Evolutionary conservation across 805 yeast species (phyloP).

Genomic region (Middelhovenomyces tepae): DNA sequence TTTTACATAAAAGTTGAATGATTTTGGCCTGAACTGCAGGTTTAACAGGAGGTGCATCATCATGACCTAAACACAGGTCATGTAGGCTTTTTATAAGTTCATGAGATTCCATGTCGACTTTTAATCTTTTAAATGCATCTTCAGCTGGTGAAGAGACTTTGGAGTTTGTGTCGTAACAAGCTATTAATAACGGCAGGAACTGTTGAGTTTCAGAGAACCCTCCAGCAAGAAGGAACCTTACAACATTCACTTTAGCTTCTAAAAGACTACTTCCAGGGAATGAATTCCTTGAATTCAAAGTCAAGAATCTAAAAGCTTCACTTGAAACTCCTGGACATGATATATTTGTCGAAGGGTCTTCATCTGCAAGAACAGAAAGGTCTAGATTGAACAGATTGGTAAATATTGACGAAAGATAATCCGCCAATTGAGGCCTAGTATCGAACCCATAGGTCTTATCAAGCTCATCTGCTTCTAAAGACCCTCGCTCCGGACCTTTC

Average conservation of each 20-base stretch:
- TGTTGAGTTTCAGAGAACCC: constrained; percentile 34
- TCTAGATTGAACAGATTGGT: constrained; percentile 49
- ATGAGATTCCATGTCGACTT: constrained; percentile 44
- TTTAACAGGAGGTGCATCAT: constrained; percentile 43
- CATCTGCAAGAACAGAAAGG: constrained; percentile 26
- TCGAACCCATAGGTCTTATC: constrained; percentile 31
- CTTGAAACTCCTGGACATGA: constrained; percentile 57
- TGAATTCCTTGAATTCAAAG: constrained; percentile 57
- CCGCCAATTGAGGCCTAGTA: constrained; percentile 32
- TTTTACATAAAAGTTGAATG: constrained; percentile 40
- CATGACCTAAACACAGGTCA: constrained; percentile 43
- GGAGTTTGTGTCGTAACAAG: constrained; percentile 51
- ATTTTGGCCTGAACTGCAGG: constrained; percentile 48
- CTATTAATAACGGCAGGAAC: constrained; percentile 49
- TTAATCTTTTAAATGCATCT: constrained; percentile 40
- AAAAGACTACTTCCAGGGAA: constrained; percentile 43
- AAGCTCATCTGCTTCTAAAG: constrained; percentile 34
- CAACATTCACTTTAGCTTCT: constrained; percentile 32
- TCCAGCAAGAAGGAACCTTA: constrained; percentile 33
- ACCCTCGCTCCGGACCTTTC: constrained; percentile 41
- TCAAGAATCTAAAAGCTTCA: constrained; percentile 51
- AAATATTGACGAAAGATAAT: constrained; percentile 39
- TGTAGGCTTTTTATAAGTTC: constrained; percentile 38
- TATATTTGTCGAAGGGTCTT: constrained; percentile 2
- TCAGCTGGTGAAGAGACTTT: constrained; percentile 48